Conservation (phyloP, 228 moss, liverwort and hornwort species). For the Sphagnum magellanicum region DNA sequence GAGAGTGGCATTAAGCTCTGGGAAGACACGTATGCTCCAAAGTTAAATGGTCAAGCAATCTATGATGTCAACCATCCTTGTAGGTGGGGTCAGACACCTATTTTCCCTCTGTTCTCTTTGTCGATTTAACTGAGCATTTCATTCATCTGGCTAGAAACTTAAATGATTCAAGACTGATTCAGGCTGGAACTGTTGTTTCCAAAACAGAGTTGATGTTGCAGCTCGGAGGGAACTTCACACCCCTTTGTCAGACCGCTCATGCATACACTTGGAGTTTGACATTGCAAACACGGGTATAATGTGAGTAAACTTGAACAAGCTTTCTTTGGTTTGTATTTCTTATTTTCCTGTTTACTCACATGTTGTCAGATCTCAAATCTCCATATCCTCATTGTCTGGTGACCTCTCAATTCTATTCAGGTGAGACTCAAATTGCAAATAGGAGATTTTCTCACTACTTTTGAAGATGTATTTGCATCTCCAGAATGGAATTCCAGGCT, state of each 20-base stretch:
- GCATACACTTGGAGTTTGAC: slow-evolving; percentile 91
- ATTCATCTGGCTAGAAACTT: not conserved
- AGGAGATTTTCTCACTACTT: too few species aligned
- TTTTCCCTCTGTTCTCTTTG: not conserved
- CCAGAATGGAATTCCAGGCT: too few species aligned
- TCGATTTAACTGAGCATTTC: not conserved
- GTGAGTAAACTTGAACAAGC: slow-evolving; percentile 14
- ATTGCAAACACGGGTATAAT: slow-evolving; percentile 51
- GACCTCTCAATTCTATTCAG: too few species aligned
- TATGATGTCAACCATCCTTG: slow-evolving; percentile 68
- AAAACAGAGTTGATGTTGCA: slow-evolving; percentile 39
- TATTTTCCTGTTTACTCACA: too few species aligned
- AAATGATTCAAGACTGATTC: not conserved
- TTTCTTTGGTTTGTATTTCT: not conserved
- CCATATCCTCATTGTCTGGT: too few species aligned
- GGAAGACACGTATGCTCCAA: slow-evolving; percentile 43
- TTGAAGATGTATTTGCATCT: too few species aligned
- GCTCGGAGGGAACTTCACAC: slow-evolving; percentile 66
- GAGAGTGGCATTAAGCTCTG: slow-evolving; percentile 24
- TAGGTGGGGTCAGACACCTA: slow-evolving; percentile 10
- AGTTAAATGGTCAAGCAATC: slow-evolving; percentile 34
- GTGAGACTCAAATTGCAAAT: too few species aligned
- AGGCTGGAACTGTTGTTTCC: not conserved
- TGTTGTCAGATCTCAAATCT: too few species aligned
- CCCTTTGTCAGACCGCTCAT: slow-evolving; percentile 67